Percentiles rank a stretch among this genome's conserved stretches.
Evolutionary conservation across 352 stramenopile genomes (phyloP).

Genomic region (Bremia lactucae): DNA sequence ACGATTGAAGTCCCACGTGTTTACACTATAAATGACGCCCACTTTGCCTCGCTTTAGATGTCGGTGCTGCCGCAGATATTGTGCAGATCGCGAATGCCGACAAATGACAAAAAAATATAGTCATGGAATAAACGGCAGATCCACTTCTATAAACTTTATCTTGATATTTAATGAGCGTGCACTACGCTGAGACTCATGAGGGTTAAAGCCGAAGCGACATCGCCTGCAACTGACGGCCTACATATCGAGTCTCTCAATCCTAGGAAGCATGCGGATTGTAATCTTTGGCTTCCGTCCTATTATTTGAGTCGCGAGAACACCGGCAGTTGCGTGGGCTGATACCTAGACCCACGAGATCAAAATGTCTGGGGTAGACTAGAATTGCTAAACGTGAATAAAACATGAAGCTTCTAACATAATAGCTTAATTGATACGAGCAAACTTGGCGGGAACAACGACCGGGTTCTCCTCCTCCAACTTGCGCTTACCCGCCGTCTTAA

Average conservation of each 20-base stretch:
- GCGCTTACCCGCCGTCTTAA: conserved; percentile 71
- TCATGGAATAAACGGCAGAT: too few species aligned
- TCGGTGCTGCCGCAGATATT: too few species aligned
- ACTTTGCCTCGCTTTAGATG: too few species aligned
- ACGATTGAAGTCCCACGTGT: too few species aligned
- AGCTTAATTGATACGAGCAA: conserved; percentile 80
- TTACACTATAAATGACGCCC: too few species aligned
- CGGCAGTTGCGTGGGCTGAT: not conserved
- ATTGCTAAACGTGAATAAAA: not conserved
- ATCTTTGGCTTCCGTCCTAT: conserved; percentile 17
- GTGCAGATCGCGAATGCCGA: too few species aligned
- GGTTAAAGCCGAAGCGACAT: conserved; percentile 2
- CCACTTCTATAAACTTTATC: too few species aligned
- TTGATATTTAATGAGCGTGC: too few species aligned
- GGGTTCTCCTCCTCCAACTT: conserved; percentile 80
- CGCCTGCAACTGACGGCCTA: not conserved
- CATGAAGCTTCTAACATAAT: not conserved
- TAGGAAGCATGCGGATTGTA: not conserved
- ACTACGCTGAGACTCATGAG: conserved; percentile 24
- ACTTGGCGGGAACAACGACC: conserved; percentile 63
- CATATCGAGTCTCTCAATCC: not conserved
- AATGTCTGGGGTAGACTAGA: not conserved
- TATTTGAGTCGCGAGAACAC: not conserved
- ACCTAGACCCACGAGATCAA: conserved; percentile 7
- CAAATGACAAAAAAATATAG: too few species aligned